A percentile compares a stretch with the other conserved stretches of the same genome.
Conservation (phyloP, 768 basidiomycete genomes). For the Collybia mongolica region DNA sequence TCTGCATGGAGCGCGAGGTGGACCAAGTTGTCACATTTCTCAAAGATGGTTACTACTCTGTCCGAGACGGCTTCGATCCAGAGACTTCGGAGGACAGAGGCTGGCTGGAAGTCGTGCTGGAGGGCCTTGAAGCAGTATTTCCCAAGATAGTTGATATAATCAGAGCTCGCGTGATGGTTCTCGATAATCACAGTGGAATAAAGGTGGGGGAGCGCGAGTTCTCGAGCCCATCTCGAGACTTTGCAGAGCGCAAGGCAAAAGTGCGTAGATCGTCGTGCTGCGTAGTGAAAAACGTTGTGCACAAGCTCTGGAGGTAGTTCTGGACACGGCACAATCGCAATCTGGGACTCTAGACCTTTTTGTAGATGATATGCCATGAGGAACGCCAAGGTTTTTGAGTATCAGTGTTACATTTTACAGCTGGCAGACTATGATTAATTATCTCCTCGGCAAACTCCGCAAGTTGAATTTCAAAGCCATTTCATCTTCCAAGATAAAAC, state of each 20-base stretch:
- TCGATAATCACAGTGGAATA: conserved; percentile 17
- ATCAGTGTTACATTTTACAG: too few relatives aligned
- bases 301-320: conserved; percentile 21
- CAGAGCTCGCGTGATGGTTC: conserved; percentile 1
- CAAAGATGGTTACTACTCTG: conserved; percentile 15
- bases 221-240: conserved; percentile 20
- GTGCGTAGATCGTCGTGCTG: conserved; percentile 11
- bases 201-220: conserved; percentile 21
- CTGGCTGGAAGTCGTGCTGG: conserved; percentile 7
- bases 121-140: not conserved
- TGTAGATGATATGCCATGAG: too few relatives aligned
- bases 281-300: conserved; percentile 16
- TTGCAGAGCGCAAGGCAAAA: conserved; percentile 17
- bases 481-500: too few relatives aligned
- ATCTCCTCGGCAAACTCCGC: too few relatives aligned
- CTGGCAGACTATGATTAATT: too few relatives aligned
- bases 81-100: conserved; percentile 10
- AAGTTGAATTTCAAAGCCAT: too few relatives aligned
- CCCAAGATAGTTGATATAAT: conserved; percentile 2
- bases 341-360: too few relatives aligned
- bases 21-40: conserved; percentile 12
- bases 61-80: conserved; percentile 19
- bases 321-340: too few relatives aligned
- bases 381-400: too few relatives aligned
- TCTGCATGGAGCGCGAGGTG: conserved; percentile 17